Base-by-base conservation (phyloP, 805 yeast genomes). In the Ogataea neopini region DNA sequence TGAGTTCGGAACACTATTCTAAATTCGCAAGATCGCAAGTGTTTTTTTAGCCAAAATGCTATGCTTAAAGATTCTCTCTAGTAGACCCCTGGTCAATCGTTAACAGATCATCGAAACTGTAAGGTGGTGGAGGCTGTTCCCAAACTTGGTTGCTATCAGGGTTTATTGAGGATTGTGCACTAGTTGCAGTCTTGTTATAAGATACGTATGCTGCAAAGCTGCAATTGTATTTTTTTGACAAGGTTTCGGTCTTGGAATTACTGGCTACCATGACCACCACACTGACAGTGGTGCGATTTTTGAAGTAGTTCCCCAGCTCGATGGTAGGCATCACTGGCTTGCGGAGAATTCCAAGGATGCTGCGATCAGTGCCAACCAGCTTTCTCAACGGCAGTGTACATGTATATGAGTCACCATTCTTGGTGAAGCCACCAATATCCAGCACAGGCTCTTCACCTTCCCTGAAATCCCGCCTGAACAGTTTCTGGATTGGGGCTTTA, bases 401-500 rank as follows among this genome's bases (percentile, higher is more conserved):
- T 3, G 8, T 4, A 14, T 19, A 38, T 3, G 41, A n/a, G 22
- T 25, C 41, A 13, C 29, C 41, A 4, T 17, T 7, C 11, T 28
- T 23, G 7, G 20, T 3, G 28, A 51, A 54, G n/a, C 29, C 14
- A 15, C 52, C 54, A 33, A 54, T 29, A 30, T 54, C 59, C 29
- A 52, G 48, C 13, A 18, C 25, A 8, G 48, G 53, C 47, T 48
- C 52, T 7, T 22, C 22, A 1, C 49, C 59, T 14, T 14, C 10
- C 35, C 15, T 17, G 22, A 38, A 49, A 26, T 35, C 19, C n/a
- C 36, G 19, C 15, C 29, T 37, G 43, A 44, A 40, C 30, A 51
- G 33, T 9, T 30, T 45, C 7, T 33, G 33, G 8, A 45, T 33
- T 6, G 36, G 43, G 17, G 47, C 56, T 8, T 26, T n/a, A 36